phyloP scores from a whole-genome alignment of 192 early-diverging fungal species.

The Geranomyces michiganensis region DNA sequence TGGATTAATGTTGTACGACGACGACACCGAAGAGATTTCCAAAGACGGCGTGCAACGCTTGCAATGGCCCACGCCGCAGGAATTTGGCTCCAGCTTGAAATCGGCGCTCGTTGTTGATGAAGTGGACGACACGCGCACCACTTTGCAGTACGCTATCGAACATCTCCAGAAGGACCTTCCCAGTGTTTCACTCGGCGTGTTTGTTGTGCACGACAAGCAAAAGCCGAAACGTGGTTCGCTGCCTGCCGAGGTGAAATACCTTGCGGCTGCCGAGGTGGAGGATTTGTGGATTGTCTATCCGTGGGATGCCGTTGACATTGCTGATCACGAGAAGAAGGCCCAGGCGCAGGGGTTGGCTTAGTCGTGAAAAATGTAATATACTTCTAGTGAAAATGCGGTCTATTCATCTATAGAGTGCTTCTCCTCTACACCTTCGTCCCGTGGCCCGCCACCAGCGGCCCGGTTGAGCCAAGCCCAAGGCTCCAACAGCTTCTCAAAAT shows the following conservation, averaged over 20 bases:
- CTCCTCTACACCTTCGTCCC: too few relatives aligned
- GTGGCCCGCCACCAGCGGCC: too few relatives aligned
- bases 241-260: conserved; percentile 16
- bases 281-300: conserved; percentile 25
- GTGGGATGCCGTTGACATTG: conserved; percentile 30
- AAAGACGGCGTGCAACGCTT: conserved; percentile 9
- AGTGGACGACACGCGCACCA: conserved; percentile 26
- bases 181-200: conserved; percentile 1
- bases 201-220: conserved; percentile 25
- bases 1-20: conserved; percentile 22
- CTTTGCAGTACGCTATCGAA: conserved; percentile 20
- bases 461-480: too few relatives aligned
- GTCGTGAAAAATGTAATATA: too few relatives aligned
- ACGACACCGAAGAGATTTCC: conserved; percentile 15
- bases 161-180: conserved; percentile 9
- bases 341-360: neutral
- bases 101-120: conserved; percentile 17
- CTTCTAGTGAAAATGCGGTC: too few relatives aligned
- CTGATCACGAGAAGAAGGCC: conserved; percentile 16
- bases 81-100: conserved; percentile 6
- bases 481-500: too few relatives aligned
- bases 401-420: too few relatives aligned
- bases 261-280: conserved; percentile 23
- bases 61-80: conserved; percentile 19
- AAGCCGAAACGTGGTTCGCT: conserved; percentile 17